Percentiles rank a stretch among this genome's conserved stretches.
Conservation (phyloP, 371 early-diverging fungal species). For the Phascolomyces articulosus region DNA sequence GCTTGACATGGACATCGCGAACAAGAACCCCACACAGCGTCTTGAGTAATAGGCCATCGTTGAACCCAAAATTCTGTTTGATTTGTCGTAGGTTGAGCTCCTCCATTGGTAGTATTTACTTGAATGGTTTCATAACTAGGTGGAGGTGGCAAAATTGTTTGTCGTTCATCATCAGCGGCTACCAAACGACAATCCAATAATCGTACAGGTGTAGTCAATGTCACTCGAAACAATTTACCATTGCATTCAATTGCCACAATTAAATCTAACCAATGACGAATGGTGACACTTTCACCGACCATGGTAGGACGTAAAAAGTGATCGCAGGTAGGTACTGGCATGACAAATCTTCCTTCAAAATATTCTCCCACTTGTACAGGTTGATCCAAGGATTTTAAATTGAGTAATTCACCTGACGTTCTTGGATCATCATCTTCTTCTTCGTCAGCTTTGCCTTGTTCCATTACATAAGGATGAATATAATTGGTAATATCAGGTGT, state of each 20-base stretch:
- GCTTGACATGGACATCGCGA: conserved; percentile 34
- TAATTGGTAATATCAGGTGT: too few relatives aligned
- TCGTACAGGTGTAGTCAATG: conserved; percentile 33
- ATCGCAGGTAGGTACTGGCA: conserved; percentile 40
- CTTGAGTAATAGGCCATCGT: conserved; percentile 35
- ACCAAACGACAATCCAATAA: conserved; percentile 47
- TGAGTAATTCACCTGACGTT: conserved; percentile 14
- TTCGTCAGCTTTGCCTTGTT: not conserved
- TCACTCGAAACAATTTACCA: conserved; percentile 26
- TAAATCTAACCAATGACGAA: conserved; percentile 38
- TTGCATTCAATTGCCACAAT: conserved; percentile 28
- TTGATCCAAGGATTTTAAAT: conserved; percentile 38
- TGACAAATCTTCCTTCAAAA: conserved; percentile 41
- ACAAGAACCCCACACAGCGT: conserved; percentile 35
- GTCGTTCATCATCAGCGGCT: conserved; percentile 53
- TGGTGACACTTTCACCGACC: conserved; percentile 23
- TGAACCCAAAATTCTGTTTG: conserved; percentile 36
- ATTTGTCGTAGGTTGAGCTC: not conserved
- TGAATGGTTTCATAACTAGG: conserved; percentile 66
- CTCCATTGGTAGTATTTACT: conserved; percentile 38
- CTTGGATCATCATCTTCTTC: conserved; percentile 1
- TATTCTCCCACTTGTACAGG: conserved; percentile 31
- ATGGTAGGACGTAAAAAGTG: conserved; percentile 35
- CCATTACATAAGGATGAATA: not conserved
- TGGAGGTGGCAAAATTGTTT: conserved; percentile 85